A percentile compares a stretch with the other conserved stretches of the same genome.
Evolutionary conservation across 1,284 basidiomycete genomes (phyloP).

Genomic region (Cerrena zonata): DNA sequence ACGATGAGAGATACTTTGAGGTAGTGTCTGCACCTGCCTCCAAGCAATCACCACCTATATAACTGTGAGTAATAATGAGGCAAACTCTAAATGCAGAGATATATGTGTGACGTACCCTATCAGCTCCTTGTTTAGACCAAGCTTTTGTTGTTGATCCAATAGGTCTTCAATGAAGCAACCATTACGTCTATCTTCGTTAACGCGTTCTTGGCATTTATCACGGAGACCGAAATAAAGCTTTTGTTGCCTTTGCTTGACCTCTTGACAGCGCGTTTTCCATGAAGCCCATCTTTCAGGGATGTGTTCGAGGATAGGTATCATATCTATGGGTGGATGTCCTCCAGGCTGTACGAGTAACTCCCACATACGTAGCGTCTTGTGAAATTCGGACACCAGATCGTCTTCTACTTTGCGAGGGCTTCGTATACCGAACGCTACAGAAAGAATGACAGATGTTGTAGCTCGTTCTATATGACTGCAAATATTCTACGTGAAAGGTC

Average conservation of each 20-base stretch:
- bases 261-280: conserved; percentile 26
- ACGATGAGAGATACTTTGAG: conserved; percentile 17
- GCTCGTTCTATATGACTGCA: conserved; percentile 24
- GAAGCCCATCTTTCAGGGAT: conserved; percentile 29
- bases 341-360: conserved; percentile 26
- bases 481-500: conserved; percentile 24
- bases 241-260: conserved; percentile 20
- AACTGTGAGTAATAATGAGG: neutral
- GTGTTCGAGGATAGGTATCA: conserved; percentile 30
- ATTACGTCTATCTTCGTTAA: conserved; percentile 6
- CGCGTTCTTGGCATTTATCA: conserved; percentile 9
- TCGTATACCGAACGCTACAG: conserved; percentile 27
- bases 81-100: neutral
- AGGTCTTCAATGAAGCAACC: conserved; percentile 15
- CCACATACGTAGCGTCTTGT: conserved; percentile 15
- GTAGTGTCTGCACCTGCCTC: conserved; percentile 8
- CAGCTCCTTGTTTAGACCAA: conserved; percentile 8
- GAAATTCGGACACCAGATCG: too few relatives aligned
- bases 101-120: conserved; percentile 7
- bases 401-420: conserved; percentile 23
- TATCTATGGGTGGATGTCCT: conserved; percentile 29
- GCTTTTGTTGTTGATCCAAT: conserved; percentile 5
- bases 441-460: conserved; percentile 24
- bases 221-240: conserved; percentile 21
- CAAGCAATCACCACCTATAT: conserved; percentile 7